Percentiles rank a stretch among this genome's conserved stretches.
These are phyloP conservation scores for Nyssa sinensis DNA, from an alignment of 148 eudicot species.

Conservation along the genomic window DNA sequence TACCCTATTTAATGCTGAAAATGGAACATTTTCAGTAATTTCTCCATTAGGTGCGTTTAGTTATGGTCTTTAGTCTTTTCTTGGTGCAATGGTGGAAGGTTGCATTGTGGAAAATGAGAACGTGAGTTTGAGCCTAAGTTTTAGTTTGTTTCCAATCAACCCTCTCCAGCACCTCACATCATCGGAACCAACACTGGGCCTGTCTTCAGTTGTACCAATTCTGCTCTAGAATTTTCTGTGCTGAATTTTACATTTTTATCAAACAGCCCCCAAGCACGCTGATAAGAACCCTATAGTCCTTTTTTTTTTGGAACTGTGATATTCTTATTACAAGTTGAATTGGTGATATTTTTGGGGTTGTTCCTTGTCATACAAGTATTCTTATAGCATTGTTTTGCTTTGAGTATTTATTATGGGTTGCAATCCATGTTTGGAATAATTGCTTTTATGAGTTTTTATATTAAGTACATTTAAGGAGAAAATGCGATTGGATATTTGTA, in stretches of 20 bases:
- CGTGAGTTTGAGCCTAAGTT: too few relatives aligned
- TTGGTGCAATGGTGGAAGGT: too few relatives aligned
- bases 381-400: conserved; percentile 1
- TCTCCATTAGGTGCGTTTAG: too few relatives aligned
- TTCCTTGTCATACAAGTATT: too few relatives aligned
- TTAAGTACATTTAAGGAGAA: background rate
- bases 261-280: background rate
- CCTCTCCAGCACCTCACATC: background rate
- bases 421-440: background rate
- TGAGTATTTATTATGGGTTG: background rate
- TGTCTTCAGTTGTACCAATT: background rate
- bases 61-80: too few relatives aligned
- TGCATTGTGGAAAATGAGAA: too few relatives aligned
- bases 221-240: background rate
- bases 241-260: background rate
- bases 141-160: background rate
- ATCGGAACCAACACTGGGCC: background rate
- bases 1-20: too few relatives aligned
- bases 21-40: too few relatives aligned
- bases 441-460: background rate
- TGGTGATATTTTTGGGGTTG: too few relatives aligned
- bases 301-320: too few relatives aligned
- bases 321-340: too few relatives aligned
- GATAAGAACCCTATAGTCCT: too few relatives aligned
- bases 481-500: background rate